Evolutionary conservation across 2,329 filamentous ascomycete species (phyloP), one percentile per base, ranked within the genome.

Genomic region (Fusarium chuoi): DNA sequence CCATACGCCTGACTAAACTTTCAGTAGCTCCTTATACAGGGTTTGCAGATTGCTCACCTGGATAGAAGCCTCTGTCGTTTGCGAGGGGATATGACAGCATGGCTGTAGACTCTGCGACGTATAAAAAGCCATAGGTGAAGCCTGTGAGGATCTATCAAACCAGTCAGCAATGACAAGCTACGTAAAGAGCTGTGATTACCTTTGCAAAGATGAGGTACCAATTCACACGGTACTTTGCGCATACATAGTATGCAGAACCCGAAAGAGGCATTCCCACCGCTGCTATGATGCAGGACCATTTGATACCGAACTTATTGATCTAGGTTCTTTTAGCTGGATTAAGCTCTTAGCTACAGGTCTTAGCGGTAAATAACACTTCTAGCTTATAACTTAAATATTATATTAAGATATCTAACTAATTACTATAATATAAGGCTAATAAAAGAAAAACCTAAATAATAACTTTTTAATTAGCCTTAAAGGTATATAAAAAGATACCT

Each of bases 241-340:
- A 60, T 1, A 63, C 54, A 6, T 63, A 63, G 12, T 39, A 63
- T 8, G 42, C 61, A 35, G 61, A 63, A 4, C 61, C 61, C 1
- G 45, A 49, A 30, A 63, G 61, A 17, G 61, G 61, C 61, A 63
- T 63, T 8, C 54, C 54, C 9, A 63, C 61, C 6, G 42, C 61
- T 5, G 61, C 44, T 13, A 49, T 63, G 3, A 49, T 33, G n/a
- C 61, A 61, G 4, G 61, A 61, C 61, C 61, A 64, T 28, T 61
- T 64, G 15, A 64, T 64, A 6, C 55, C 61, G 3, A 64, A 24
- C 20, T 64, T 49, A 9, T 64, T 49, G 3, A 64, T 61, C 30
- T 61, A 49, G 0, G 55, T n/a, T n/a, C n/a, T n/a, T n/a, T n/a
- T n/a, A n/a, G n/a, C n/a, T n/a, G n/a, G n/a, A n/a, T n/a, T n/a